Evolutionary conservation across 2,329 filamentous ascomycete genomes (phyloP), one percentile per base, ranked within the genome.

Genomic region (Chaetomium globosum): DNA sequence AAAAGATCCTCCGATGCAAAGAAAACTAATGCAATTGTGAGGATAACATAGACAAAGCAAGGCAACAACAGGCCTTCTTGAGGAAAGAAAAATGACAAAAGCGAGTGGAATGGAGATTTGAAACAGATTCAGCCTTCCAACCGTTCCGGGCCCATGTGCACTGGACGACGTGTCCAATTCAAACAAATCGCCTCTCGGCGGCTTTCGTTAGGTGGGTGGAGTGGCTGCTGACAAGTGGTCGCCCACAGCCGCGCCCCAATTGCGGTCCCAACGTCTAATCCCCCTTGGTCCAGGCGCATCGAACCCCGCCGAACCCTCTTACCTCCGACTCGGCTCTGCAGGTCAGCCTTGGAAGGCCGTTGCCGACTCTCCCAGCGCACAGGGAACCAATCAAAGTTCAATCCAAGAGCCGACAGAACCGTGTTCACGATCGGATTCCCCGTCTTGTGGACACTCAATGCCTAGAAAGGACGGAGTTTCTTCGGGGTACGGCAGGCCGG

Each of bases 141-240:
- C 36, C 23, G 63, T 36, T 30, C 46, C n/a, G 23, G 67, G 60
- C 48, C 64, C 59, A 68, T 69, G 43, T 67, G 69, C 69, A 69
- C 69, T 67, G 69, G 68, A 69, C 69, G 70, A 72, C 70, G 70
- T 72, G 70, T 69, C 70, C 70, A 71, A 63, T 72, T 72, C 65
- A 61, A 66, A 52, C 61, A 66, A 68, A 63, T 70, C 65, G 69
- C 70, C 68, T 64, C 67, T 65, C 65, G 39, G 63, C 65, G 65
- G n/a, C 56, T 49, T 61, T 65, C 26, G 28, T n/a, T 56, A 43
- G 36, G 65, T 65, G 49, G 36, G 65, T 65, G 66, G 66, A 60
- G 59, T 59, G 28, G 39, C 43, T 43, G 65, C 66, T 68, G 69
- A 67, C 67, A 68, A 61, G 65, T 19, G 26, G 26, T 56, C 51